Base-by-base conservation (phyloP, 148 eudicot genomes). In the Rhododendron williamsianum region DNA sequence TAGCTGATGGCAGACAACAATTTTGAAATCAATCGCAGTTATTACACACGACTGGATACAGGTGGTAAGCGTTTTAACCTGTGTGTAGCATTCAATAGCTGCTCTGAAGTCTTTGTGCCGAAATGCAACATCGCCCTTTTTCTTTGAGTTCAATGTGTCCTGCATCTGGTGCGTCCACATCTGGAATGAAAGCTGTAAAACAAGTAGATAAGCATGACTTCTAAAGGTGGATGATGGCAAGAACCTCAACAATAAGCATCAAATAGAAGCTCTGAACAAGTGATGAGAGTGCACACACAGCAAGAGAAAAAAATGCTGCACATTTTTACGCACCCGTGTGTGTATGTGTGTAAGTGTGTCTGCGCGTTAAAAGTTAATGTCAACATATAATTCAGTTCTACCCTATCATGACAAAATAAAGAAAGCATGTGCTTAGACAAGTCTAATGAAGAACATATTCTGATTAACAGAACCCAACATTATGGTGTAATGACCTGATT, bases 81-180 rank as follows among this genome's bases (percentile, higher is more conserved):
- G 97, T 21, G 93, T 89, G 86, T 92, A 97, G 87, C 90, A 91
- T n/a, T 93, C 98, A n/a, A 92, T 89, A 83, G 99, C 99, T 78
- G 92, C 87, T 86, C 86, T 90, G 85, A 93, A 91, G 25, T 97
- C 96, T 88, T 95, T 97, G 25, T 92, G 98, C 84, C 95, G 89
- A 84, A 96, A 96, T 82, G 99, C 97, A 74, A 86, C 86, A 86
- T 97, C 99, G 21, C 99, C 99, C 91, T 95, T 95, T 83, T 95
- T 94, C 93, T 97, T 97, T 8, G 99, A 93, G 91, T 87, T 92
- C 87, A 97, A 87, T 41, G 95, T 95, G 11, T 97, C 98, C 90
- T 95, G 98, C 96, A 97, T 92, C 91, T 97, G 98, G 88, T 95
- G 89, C 27, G 99, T 97, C 99, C 99, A 97, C 99, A 97, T 95